A percentile compares a stretch with the other conserved stretches of the same genome.
Evolutionary conservation across 306 rosid genomes (phyloP).

Genomic region (Prunus fruticosa): DNA sequence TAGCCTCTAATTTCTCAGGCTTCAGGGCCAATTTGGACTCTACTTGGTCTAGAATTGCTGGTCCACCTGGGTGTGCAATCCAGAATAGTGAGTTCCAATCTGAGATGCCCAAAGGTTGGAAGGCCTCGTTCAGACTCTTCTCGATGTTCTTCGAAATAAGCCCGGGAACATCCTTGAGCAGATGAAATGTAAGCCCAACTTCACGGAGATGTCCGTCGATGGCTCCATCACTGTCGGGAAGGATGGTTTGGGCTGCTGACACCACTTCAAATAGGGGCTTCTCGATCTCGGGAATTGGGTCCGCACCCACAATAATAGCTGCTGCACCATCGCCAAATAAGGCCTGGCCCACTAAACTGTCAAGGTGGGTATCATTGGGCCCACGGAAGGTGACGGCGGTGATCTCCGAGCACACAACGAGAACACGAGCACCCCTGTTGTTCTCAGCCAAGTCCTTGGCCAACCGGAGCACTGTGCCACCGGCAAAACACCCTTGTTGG

Average conservation of each 20-base stretch:
- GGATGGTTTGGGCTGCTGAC: conserved; percentile 62
- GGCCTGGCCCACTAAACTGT: conserved; percentile 62
- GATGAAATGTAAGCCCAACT: conserved; percentile 63
- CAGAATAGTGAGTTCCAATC: conserved; percentile 64
- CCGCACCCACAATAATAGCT: conserved; percentile 53
- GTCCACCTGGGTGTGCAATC: conserved; percentile 64
- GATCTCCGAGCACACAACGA: conserved; percentile 54
- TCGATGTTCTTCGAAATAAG: conserved; percentile 50
- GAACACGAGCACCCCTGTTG: conserved; percentile 51
- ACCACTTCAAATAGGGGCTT: conserved; percentile 53
- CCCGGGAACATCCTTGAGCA: conserved; percentile 54
- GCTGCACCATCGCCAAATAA: conserved; percentile 55
- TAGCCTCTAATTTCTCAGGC: conserved; percentile 45
- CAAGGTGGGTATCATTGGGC: conserved; percentile 45
- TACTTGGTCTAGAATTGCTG: conserved; percentile 52
- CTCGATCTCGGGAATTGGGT: conserved; percentile 47
- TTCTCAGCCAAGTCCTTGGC: conserved; percentile 61
- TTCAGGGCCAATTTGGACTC: conserved; percentile 42
- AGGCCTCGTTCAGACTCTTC: conserved; percentile 44
- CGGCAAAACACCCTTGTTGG: conserved; percentile 61
- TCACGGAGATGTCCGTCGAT: conserved; percentile 56
- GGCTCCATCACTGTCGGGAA: conserved; percentile 68
- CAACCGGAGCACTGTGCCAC: conserved; percentile 53
- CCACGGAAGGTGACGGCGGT: conserved; percentile 57
- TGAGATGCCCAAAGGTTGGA: conserved; percentile 43